Conservation (phyloP, 2,329 filamentous ascomycete species). For the Claviceps sp. region DNA sequence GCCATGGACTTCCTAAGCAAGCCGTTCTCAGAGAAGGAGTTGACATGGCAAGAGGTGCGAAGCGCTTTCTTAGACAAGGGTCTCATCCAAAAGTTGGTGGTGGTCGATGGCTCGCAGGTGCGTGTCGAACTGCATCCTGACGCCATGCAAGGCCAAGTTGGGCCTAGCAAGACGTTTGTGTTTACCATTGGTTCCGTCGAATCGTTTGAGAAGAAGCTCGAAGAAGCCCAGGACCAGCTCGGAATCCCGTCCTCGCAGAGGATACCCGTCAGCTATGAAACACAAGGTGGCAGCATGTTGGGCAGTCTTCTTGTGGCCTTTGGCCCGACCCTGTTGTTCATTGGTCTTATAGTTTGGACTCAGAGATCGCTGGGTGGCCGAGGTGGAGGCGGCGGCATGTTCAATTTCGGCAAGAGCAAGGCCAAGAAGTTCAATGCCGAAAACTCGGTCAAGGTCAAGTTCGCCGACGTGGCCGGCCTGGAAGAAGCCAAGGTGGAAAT, state of each 20-base stretch:
- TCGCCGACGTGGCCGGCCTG: conserved; percentile 91
- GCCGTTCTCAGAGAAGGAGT: conserved; percentile 48
- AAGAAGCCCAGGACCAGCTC: conserved; percentile 77
- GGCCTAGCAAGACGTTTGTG: conserved; percentile 46
- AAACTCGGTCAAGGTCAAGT: conserved; percentile 91
- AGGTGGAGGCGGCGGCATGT: conserved; percentile 61
- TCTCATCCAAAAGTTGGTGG: conserved; percentile 81
- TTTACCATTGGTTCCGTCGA: conserved; percentile 95
- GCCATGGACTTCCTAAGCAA: conserved; percentile 28
- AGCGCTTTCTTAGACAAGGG: conserved; percentile 93
- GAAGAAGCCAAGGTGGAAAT: conserved; percentile 97
- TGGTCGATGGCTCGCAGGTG: conserved; percentile 60
- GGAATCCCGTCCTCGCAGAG: conserved; percentile 76
- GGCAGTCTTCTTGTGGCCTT: conserved; percentile 65
- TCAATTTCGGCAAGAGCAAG: conserved; percentile 89
- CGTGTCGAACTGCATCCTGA: conserved; percentile 70
- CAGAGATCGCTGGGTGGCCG: conserved; percentile 61
- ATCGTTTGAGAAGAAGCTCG: conserved; percentile 77
- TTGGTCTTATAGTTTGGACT: conserved; percentile 70
- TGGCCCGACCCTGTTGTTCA: conserved; percentile 74
- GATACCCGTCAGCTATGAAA: conserved; percentile 81
- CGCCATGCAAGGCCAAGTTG: conserved; percentile 35
- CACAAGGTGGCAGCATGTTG: conserved; percentile 55
- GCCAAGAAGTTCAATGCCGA: conserved; percentile 98
- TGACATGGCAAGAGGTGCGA: conserved; percentile 95